Evolutionary conservation across 2,329 filamentous ascomycete genomes (phyloP), one percentile per base, ranked within the genome.

Genomic region (Colletotrichum salicis): DNA sequence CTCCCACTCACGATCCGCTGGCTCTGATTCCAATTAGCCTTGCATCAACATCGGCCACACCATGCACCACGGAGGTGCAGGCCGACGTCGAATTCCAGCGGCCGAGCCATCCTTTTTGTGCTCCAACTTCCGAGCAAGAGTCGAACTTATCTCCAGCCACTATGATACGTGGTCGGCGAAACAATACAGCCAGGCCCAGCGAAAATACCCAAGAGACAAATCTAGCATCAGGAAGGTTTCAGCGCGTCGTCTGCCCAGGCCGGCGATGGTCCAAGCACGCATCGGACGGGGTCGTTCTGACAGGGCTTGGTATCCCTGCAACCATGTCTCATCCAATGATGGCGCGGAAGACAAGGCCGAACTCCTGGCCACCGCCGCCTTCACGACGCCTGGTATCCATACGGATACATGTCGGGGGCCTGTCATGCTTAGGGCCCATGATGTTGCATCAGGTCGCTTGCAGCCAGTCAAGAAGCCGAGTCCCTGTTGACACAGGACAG

Each of bases 141-240:
- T n/a, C 22, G 63, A 55, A 56, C 48, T 56, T 24, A 5, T 51
- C 29, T 48, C 5, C 27, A 29, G 19, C 15, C 27, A 22, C 6
- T 45, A 35, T 61, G 4, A 41, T 62, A 33, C 8, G 15, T 48
- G 24, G 41, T 33, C 51, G 12, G n/a, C 41, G 24, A 64, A n/a
- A 45, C 29, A 56, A n/a, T 8, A 57, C 13, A 31, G 45, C 51
- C n/a, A 61, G 61, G 24, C 8, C 48, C 59, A 33, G 27, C 33
- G 37, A 48, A 45, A 24, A 54, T 62, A 45, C 10, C 51, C 56
- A 52, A 62, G 67, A 72, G 61, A 66, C 66, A 57, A 56, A 24
- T 37, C 60, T 55, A 12, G 70, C 70, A 71, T 71, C 70, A 72
- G 45, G 51, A 71, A 56, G 35, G 67, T 72, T 72, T 72, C 70